Conservation (phyloP, 2,329 filamentous ascomycete genomes). For the Sordariomycetes sp. region DNA sequence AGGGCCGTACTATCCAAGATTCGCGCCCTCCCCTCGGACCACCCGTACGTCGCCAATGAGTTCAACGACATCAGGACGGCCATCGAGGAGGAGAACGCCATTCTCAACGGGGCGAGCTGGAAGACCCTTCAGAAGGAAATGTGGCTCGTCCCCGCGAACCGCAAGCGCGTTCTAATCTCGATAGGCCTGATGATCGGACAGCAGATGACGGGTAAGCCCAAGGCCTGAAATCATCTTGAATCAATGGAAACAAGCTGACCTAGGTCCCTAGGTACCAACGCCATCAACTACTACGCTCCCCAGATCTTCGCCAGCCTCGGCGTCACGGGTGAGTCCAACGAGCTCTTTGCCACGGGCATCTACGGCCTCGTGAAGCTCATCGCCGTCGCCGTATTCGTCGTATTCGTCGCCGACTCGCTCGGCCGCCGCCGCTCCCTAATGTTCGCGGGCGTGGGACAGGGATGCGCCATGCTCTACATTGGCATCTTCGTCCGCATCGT, state of each 20-base stretch:
- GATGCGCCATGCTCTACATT: constrained; percentile 52
- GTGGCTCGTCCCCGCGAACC: constrained; percentile 44
- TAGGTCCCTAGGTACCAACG: neutral
- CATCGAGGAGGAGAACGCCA: constrained; percentile 46
- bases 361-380: constrained; percentile 61
- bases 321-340: constrained; percentile 37
- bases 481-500: constrained; percentile 55
- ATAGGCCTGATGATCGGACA: constrained; percentile 53
- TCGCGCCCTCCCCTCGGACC: constrained; percentile 31
- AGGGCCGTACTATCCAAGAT: constrained; percentile 40
- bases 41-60: constrained; percentile 43
- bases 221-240: neutral
- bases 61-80: constrained; percentile 46
- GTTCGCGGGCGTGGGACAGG: constrained; percentile 51
- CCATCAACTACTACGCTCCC: constrained; percentile 50
- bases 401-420: constrained; percentile 56
- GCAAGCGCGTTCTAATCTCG: constrained; percentile 50
- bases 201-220: constrained; percentile 51
- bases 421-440: constrained; percentile 47
- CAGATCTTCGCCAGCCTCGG: constrained; percentile 56
- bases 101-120: constrained; percentile 43
- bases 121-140: constrained; percentile 40
- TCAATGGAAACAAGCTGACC: neutral
- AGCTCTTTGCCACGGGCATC: constrained; percentile 62
- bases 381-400: constrained; percentile 48